Evolutionary conservation across 306 rosid species (phyloP).

Genomic region (Prunus kanzakura): DNA sequence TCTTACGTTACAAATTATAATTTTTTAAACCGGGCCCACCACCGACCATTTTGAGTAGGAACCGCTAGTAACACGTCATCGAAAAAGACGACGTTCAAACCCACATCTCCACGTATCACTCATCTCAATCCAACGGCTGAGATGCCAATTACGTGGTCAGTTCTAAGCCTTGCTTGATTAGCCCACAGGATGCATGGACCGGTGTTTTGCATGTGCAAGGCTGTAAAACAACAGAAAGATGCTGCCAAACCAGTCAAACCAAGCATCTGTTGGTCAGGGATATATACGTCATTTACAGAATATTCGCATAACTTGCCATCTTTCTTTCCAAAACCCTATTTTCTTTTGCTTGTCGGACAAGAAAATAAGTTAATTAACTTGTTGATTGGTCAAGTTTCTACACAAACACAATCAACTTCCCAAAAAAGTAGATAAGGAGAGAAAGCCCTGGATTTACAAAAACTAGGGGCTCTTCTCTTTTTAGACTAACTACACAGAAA

Average conservation of each 20-base stretch:
- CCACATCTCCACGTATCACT: conserved; percentile 7
- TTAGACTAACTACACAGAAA: neutral
- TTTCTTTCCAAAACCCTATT: neutral
- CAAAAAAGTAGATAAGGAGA: neutral
- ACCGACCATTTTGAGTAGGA: neutral
- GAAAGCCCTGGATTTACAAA: neutral
- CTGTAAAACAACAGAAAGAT: neutral
- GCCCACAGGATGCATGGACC: neutral
- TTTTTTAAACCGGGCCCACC: conserved; percentile 13
- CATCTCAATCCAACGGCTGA: conserved; percentile 15
- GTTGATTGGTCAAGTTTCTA: neutral
- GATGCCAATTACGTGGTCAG: conserved; percentile 25
- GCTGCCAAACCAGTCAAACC: neutral
- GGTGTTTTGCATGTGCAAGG: conserved; percentile 3
- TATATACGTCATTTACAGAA: conserved; percentile 15
- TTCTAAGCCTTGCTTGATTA: neutral
- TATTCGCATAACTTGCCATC: neutral
- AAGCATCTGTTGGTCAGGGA: neutral
- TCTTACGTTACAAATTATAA: neutral
- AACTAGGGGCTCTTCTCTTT: neutral
- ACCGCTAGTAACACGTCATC: neutral
- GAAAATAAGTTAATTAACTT: neutral
- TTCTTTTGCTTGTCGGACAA: too few species aligned
- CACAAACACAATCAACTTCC: too few species aligned
- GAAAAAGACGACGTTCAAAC: neutral